A percentile compares a stretch with the other conserved stretches of the same genome.
Evolutionary conservation across 2,329 filamentous ascomycete species (phyloP).

Genomic region (Penicillium sp.): DNA sequence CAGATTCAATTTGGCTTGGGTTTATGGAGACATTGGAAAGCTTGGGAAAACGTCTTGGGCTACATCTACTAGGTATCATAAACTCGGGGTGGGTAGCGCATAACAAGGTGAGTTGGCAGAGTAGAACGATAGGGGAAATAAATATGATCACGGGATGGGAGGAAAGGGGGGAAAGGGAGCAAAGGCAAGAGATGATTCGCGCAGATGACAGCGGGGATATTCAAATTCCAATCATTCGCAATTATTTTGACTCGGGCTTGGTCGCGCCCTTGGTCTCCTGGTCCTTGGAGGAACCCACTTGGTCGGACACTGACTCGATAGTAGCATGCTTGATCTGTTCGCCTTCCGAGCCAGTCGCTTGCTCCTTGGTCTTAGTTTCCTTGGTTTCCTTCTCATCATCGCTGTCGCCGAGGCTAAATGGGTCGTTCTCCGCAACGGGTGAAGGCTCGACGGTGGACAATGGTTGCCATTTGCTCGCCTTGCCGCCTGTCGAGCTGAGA

Average conservation of each 20-base stretch:
- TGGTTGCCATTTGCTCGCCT: constrained; percentile 95
- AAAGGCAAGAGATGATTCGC: neutral
- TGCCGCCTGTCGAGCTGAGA: constrained; percentile 53
- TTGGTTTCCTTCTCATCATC: constrained; percentile 86
- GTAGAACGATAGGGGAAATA: neutral
- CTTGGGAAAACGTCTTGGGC: neutral
- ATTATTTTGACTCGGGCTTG: constrained; percentile 33
- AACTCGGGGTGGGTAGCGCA: constrained; percentile 1
- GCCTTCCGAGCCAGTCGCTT: constrained; percentile 51
- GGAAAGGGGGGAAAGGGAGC: neutral
- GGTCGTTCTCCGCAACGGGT: constrained; percentile 86
- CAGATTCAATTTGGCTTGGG: constrained; percentile 10
- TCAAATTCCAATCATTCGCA: constrained; percentile 1
- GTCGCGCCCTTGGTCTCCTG: constrained; percentile 16
- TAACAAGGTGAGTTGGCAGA: neutral
- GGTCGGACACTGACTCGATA: constrained; percentile 47
- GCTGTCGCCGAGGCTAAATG: constrained; percentile 93
- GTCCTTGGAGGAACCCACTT: constrained; percentile 35
- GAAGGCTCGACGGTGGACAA: constrained; percentile 80
- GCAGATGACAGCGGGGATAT: constrained; percentile 2
- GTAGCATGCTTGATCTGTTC: constrained; percentile 67
- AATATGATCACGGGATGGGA: neutral
- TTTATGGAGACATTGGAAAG: neutral
- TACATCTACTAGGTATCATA: constrained; percentile 14
- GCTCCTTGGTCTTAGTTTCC: constrained; percentile 68